Percentiles rank a stretch among this genome's conserved stretches.
phyloP scores from a whole-genome alignment of 192 early-diverging fungal species.

The Linnemannia exigua region DNA sequence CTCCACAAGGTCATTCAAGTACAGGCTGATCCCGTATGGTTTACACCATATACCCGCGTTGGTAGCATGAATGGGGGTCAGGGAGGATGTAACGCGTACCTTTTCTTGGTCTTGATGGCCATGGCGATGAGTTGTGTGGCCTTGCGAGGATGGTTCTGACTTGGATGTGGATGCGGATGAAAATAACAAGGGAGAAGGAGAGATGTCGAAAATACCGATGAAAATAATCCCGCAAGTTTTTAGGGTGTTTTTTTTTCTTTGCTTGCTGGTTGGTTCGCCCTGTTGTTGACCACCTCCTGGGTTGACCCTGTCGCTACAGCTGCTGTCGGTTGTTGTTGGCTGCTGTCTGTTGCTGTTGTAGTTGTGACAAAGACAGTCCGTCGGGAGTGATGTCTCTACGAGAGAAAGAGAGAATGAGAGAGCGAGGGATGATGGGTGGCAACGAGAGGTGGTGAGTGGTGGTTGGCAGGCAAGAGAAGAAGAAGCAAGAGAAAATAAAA shows the following conservation, averaged over 20 bases:
- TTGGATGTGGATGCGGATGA: conserved; percentile 2
- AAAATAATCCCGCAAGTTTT: neutral
- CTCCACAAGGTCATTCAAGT: neutral
- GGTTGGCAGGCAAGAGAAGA: neutral
- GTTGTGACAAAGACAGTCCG: neutral
- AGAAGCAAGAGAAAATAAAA: neutral
- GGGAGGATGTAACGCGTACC: conserved; percentile 9
- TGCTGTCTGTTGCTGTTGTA: neutral
- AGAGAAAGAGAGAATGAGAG: neutral
- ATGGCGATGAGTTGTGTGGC: neutral
- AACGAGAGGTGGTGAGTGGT: neutral
- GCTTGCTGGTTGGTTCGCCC: neutral
- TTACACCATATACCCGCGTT: neutral
- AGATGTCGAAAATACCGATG: neutral
- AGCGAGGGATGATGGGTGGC: neutral
- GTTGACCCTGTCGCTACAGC: neutral
- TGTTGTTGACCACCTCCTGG: neutral
- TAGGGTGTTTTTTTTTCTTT: neutral
- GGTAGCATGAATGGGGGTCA: neutral
- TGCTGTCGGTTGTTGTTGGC: neutral
- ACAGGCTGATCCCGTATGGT: neutral
- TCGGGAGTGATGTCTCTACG: neutral
- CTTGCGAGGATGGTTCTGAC: neutral
- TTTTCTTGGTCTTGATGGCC: conserved; percentile 50
- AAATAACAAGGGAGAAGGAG: neutral